Conservation (phyloP, 2,329 filamentous ascomycete genomes). For the Ceratocystis diversiconidia region DNA sequence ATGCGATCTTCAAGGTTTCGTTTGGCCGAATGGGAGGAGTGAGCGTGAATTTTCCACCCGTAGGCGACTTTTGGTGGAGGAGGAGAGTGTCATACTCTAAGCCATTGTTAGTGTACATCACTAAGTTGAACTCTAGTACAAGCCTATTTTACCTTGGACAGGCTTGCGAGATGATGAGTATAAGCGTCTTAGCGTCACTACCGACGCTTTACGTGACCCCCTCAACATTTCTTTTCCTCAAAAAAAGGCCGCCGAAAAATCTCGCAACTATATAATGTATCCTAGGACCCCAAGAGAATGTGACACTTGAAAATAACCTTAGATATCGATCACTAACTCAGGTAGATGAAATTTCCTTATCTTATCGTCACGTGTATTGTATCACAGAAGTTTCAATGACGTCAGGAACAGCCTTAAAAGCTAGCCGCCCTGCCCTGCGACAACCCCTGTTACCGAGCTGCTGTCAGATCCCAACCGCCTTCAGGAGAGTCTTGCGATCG, state of each 20-base stretch:
- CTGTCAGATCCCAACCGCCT: background rate
- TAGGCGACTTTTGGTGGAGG: constrained; percentile 27
- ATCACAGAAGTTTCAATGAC: background rate
- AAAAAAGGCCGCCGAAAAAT: background rate
- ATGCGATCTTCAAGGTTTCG: constrained; percentile 26
- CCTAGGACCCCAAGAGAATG: no score
- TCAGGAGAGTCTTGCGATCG: constrained; percentile 9
- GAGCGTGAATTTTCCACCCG: constrained; percentile 28
- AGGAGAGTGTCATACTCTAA: constrained; percentile 31
- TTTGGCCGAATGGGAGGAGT: constrained; percentile 26
- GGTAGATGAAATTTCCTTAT: constrained; percentile 14
- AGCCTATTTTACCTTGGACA: constrained; percentile 10
- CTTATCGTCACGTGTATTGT: constrained; percentile 14
- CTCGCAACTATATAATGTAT: background rate
- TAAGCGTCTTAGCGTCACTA: background rate
- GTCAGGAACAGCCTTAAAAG: background rate
- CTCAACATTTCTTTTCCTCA: background rate
- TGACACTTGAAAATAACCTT: no score
- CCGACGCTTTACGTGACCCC: background rate
- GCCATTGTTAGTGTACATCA: background rate
- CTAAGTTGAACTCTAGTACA: background rate
- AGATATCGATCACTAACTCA: no score
- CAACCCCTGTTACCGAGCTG: background rate
- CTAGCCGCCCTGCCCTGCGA: background rate
- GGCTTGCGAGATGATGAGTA: constrained; percentile 12